Evolutionary conservation across 2,329 filamentous ascomycete genomes (phyloP).

Genomic region (Colletotrichum sp.): DNA sequence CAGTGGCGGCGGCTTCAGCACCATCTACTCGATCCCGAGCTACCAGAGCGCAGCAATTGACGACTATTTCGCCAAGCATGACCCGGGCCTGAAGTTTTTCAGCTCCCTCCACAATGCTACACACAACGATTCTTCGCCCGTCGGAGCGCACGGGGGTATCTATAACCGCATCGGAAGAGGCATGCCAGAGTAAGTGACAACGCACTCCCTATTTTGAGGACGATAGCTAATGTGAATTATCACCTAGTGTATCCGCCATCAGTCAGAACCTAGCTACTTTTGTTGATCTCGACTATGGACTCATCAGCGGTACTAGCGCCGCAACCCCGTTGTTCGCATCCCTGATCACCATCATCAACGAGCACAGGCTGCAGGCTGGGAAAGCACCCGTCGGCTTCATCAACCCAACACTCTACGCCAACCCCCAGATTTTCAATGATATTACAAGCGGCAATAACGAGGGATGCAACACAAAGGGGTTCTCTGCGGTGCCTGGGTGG

Average conservation of each 20-base stretch:
- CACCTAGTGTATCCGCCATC: not conserved
- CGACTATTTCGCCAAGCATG: not conserved
- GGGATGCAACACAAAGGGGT: no score
- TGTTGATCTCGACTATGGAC: no score
- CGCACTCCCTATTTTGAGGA: not conserved
- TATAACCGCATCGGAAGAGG: not conserved
- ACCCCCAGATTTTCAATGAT: no score
- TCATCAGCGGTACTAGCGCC: no score
- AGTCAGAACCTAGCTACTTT: no score
- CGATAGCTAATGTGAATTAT: not conserved
- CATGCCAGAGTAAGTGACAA: not conserved
- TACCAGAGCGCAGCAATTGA: not conserved
- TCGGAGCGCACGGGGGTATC: not conserved
- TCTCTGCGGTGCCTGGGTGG: no score
- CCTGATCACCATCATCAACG: no score
- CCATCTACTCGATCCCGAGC: not conserved
- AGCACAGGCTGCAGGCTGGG: no score
- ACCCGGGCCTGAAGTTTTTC: not conserved
- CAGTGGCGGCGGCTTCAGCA: not conserved
- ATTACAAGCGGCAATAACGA: no score
- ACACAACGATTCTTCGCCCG: not conserved
- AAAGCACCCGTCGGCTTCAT: no score
- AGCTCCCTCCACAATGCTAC: not conserved
- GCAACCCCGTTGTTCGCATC: no score
- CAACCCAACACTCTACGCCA: no score